phyloP scores from a whole-genome alignment of 2,329 filamentous ascomycete species.

The Colletotrichum spaethianum region DNA sequence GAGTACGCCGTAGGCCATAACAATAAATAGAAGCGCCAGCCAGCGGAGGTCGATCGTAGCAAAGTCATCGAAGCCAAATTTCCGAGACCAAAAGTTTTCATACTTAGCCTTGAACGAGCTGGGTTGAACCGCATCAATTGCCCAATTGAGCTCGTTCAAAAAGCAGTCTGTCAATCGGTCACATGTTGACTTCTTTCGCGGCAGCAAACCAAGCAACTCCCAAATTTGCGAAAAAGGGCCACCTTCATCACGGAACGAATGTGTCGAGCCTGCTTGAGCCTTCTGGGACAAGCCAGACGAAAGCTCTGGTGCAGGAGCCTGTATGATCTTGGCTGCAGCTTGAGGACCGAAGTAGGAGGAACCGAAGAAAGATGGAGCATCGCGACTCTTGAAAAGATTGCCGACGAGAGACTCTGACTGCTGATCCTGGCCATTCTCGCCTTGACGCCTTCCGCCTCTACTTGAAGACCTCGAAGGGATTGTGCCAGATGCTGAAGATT shows the following conservation, averaged over 20 bases:
- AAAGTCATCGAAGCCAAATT: slow-evolving; percentile 57
- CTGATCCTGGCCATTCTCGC: slow-evolving; percentile 27
- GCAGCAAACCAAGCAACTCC: slow-evolving; percentile 56
- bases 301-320: slow-evolving; percentile 45
- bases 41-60: slow-evolving; percentile 56
- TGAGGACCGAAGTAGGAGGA: slow-evolving; percentile 52
- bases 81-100: slow-evolving; percentile 55
- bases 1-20: slow-evolving; percentile 55
- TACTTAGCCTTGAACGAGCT: slow-evolving; percentile 53
- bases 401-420: slow-evolving; percentile 43
- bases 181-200: slow-evolving; percentile 53
- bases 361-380: slow-evolving; percentile 50
- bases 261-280: slow-evolving; percentile 38
- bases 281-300: slow-evolving; percentile 45
- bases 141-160: slow-evolving; percentile 53
- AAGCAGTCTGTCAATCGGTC: slow-evolving; percentile 53
- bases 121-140: slow-evolving; percentile 54
- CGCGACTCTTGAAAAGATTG: slow-evolving; percentile 49
- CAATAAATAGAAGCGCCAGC: slow-evolving; percentile 58
- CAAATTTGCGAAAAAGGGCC: slow-evolving; percentile 54
- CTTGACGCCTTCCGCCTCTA: slow-evolving; percentile 20
- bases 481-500: not conserved
- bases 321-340: slow-evolving; percentile 50
- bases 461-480: slow-evolving; percentile 21
- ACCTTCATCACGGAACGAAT: slow-evolving; percentile 39